Evolutionary conservation across 441 rosid species (phyloP).

Genomic region (Pelargonium australe): DNA sequence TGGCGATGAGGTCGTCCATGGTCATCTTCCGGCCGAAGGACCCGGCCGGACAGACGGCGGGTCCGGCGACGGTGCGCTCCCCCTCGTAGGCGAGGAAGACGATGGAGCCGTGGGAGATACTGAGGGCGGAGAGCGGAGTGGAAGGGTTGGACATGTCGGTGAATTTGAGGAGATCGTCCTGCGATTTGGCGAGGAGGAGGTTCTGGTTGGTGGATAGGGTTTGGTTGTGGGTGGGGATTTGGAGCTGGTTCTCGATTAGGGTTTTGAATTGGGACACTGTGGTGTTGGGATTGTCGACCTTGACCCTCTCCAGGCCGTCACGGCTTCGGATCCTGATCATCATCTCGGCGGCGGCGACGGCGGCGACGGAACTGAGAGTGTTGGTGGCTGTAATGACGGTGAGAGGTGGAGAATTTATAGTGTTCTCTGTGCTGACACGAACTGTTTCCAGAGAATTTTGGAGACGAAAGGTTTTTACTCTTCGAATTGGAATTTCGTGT

Average conservation of each 20-base stretch:
- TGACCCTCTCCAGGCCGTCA: slow-evolving; percentile 88
- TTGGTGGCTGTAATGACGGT: no score
- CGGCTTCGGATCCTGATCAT: slow-evolving; percentile 89
- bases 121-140: slow-evolving; percentile 49
- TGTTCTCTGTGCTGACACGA: no score
- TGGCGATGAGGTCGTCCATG: background rate
- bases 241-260: slow-evolving; percentile 73
- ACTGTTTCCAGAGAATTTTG: no score
- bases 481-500: background rate
- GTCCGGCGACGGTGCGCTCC: slow-evolving; percentile 64
- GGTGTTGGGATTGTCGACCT: slow-evolving; percentile 38
- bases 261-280: slow-evolving; percentile 67
- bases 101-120: slow-evolving; percentile 68
- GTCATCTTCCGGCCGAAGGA: slow-evolving; percentile 58
- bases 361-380: background rate
- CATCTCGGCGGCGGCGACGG: slow-evolving; percentile 40
- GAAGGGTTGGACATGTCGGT: slow-evolving; percentile 67
- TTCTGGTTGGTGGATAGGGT: slow-evolving; percentile 73
- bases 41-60: slow-evolving; percentile 65
- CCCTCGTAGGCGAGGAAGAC: slow-evolving; percentile 69
- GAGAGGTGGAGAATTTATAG: no score
- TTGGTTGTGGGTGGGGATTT: slow-evolving; percentile 67
- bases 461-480: no score
- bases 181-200: slow-evolving; percentile 64
- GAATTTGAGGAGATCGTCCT: slow-evolving; percentile 42